Evolutionary conservation across 176 grass and related monocot genomes (phyloP).

Genomic region (Carex parvula): DNA sequence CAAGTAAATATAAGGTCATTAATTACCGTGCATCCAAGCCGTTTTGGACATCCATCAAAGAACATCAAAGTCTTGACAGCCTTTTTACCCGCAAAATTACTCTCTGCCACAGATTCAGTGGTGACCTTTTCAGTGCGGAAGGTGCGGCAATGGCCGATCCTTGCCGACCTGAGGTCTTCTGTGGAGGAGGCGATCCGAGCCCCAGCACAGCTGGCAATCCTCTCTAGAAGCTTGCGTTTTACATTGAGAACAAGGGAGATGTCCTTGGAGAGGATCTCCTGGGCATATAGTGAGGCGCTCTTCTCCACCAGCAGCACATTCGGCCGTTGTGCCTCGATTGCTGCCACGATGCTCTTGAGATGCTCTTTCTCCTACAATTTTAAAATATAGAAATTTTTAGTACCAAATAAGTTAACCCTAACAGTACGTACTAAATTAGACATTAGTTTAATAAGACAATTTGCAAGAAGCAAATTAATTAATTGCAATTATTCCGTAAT

Average conservation of each 20-base stretch:
- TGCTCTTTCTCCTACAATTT: slow-evolving; percentile 74
- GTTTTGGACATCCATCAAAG: slow-evolving; percentile 93
- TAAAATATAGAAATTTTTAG: slow-evolving; percentile 23
- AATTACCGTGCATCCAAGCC: slow-evolving; percentile 96
- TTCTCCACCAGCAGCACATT: slow-evolving; percentile 97
- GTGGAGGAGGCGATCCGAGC: slow-evolving; percentile 71
- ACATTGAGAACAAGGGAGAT: slow-evolving; percentile 94
- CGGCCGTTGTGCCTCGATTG: slow-evolving; percentile 66
- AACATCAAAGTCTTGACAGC: slow-evolving; percentile 91
- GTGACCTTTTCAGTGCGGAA: slow-evolving; percentile 77
- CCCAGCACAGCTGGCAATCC: slow-evolving; percentile 83
- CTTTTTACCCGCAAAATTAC: slow-evolving; percentile 49
- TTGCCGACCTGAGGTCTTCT: slow-evolving; percentile 49
- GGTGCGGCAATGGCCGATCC: slow-evolving; percentile 66
- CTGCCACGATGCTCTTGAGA: slow-evolving; percentile 63
- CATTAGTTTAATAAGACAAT: neutral
- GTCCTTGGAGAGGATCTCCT: slow-evolving; percentile 82
- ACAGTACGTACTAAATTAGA: slow-evolving; percentile 17
- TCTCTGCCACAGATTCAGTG: slow-evolving; percentile 42
- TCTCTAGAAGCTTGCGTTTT: slow-evolving; percentile 81
- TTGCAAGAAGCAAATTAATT: neutral
- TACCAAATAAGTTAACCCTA: neutral
- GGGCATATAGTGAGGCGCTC: slow-evolving; percentile 75
- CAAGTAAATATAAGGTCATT: neutral
- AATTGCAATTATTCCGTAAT: neutral